These are phyloP conservation scores for Hypoxylon sp. DNA, from an alignment of 2,329 filamentous ascomycete species.

Conservation along the genomic window DNA sequence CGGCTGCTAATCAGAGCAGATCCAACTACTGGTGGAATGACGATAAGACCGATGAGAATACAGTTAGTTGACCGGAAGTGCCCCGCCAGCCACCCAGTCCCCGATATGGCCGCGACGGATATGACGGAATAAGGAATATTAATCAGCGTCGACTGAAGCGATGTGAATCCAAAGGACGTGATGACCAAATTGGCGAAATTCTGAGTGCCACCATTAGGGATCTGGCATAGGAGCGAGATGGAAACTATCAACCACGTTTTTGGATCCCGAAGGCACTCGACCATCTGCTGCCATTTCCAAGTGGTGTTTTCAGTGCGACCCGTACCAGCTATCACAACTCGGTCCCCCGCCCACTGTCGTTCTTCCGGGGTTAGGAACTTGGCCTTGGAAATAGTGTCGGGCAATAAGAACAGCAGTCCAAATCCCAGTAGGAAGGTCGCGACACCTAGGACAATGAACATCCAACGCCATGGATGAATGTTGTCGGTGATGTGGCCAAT, in stretches of 20 bases:
- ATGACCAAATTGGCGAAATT: conserved; percentile 70
- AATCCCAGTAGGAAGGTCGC: conserved; percentile 65
- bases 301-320: conserved; percentile 62
- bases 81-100: conserved; percentile 64
- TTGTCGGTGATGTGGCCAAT: conserved; percentile 64
- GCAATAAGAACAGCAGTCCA: conserved; percentile 62
- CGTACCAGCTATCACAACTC: conserved; percentile 63
- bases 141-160: conserved; percentile 66
- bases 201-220: conserved; percentile 72
- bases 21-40: conserved; percentile 65
- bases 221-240: conserved; percentile 66
- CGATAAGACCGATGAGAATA: conserved; percentile 62
- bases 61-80: conserved; percentile 65
- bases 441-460: conserved; percentile 68
- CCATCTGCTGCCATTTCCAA: conserved; percentile 65
- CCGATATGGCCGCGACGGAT: conserved; percentile 60
- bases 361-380: conserved; percentile 68
- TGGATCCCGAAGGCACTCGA: conserved; percentile 67
- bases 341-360: conserved; percentile 60
- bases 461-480: conserved; percentile 66
- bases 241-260: conserved; percentile 71
- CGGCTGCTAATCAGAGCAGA: conserved; percentile 66
- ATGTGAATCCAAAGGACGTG: conserved; percentile 67
- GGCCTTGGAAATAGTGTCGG: conserved; percentile 66
- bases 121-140: conserved; percentile 71